Evolutionary conservation across 345 rosid species (phyloP), one percentile per base, ranked within the genome.

Genomic region (Microcos paniculata): DNA sequence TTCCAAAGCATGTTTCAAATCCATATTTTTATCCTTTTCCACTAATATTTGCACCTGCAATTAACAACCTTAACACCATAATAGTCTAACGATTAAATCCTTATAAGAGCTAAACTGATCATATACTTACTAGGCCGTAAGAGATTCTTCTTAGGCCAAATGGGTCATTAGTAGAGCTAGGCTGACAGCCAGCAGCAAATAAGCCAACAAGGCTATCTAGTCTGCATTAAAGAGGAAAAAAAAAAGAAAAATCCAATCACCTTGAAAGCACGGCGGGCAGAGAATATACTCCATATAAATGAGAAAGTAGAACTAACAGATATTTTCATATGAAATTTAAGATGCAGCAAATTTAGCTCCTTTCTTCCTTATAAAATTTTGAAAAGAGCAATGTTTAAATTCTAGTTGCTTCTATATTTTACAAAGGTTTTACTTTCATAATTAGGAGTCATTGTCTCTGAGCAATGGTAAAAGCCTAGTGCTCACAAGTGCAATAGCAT

Each of bases 181-280:
- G 99, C 83, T 93, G 98, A 86, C 97, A 93, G 80, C 98, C 98
- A 79, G 99, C 98, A 80, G 97, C 91, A 89, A 91, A 95, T 81
- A 95, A 84, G 77, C 99, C 97, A 74, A 93, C 90, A 77, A 93
- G 97, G 81, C 98, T 90, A 86, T 95, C 98, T 82, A 95, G 76
- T 83, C 99, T 95, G 91, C n/a, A n/a, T n/a, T n/a, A n/a, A n/a
- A n/a, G n/a, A n/a, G n/a, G n/a, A n/a, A n/a, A 74, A 83, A 75
- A 51, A 71, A 21, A 61, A 63, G 33, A 62, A 23, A 69, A 30
- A 9, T 3, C 12, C 19, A 19, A 76, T 74, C 62, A 61, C 45
- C 66, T 80, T 66, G 67, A 35, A 52, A 74, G 51, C 73, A 48
- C 24, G 24, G 23, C 62, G 19, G 79, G 52, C 21, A 51, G 70